Evolutionary conservation across 1,284 basidiomycete genomes (phyloP), one percentile per base, ranked within the genome.

Genomic region (Kwoniella shivajii): DNA sequence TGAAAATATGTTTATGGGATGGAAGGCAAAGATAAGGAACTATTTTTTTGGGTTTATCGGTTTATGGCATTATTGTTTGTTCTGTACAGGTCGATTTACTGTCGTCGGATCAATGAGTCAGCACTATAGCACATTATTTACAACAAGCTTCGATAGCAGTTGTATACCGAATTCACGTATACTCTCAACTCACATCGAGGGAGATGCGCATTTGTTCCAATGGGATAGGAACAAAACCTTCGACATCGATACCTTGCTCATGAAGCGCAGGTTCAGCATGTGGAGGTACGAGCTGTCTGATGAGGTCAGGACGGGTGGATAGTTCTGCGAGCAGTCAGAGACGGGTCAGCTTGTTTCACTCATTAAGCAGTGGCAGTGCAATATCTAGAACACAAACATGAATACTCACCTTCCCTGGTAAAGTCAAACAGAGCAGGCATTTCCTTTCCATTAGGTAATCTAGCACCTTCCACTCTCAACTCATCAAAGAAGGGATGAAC

Each of bases 401-500:
- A 57, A 38, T 31, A 79, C 88, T 80, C 67, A 92, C 92, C 91
- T 82, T 98, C 94, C 66, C 89, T 87, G 60, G 93, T 95, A 77
- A 96, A 98, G 82, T 99, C 86, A 80, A 99, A 99, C 63, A 99
- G 82, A 52, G 85, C 84, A 2, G 95, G 95, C 80, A 97, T 89
- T 46, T 94, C 91, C 78, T 93, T 93, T 62, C 95, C 95, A 72
- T 95, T 97, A 13, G 94, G 93, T 89, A 99, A 90, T 77, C 87
- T 87, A 39, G 90, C 87, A 1, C 92, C 92, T 72, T 93, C 89
- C 47, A 83, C 84, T 64, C 92, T 86, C 68, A 99, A 80, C 79
- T 99, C 95, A 76, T 99, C 93, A 76, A 99, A 99, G 87, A 99
- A 95, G 20, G 92, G 88, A 76, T 98, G 93, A 53, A 89, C 86